Evolutionary conservation across 1,284 basidiomycete genomes (phyloP).

Genomic region (Bjerkandera adusta): DNA sequence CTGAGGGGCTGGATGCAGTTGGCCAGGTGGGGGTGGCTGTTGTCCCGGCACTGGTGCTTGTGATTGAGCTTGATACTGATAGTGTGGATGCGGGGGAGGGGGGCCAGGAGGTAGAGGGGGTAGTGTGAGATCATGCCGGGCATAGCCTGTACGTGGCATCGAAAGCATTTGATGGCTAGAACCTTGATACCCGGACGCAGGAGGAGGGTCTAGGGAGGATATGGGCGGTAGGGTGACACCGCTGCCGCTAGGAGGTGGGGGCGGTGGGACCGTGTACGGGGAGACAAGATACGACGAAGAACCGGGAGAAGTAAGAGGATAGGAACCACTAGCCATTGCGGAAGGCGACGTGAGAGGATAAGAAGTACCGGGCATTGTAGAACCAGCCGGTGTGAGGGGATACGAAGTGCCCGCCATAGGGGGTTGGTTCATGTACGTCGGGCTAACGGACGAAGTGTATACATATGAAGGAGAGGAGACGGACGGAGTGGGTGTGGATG

Average conservation of each 20-base stretch:
- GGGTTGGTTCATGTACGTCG: too few species aligned
- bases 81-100: conserved; percentile 4
- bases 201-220: conserved; percentile 8
- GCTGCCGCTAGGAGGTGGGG: conserved; percentile 1
- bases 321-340: neutral
- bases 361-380: too few species aligned
- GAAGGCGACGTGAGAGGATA: conserved; percentile 1
- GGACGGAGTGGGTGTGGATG: conserved; percentile 11
- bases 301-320: too few species aligned
- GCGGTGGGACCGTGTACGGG: conserved; percentile 3
- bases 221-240: conserved; percentile 14
- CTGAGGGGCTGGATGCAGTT: conserved; percentile 1
- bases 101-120: conserved; percentile 12
- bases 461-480: conserved; percentile 7
- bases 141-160: conserved; percentile 7
- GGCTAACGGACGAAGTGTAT: too few species aligned
- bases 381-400: neutral
- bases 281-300: too few species aligned
- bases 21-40: conserved; percentile 5
- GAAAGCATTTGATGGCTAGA: conserved; percentile 11
- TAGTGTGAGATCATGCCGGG: conserved; percentile 2
- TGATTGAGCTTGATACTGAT: conserved; percentile 12
- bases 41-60: conserved; percentile 10
- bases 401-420: too few species aligned
- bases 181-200: conserved; percentile 1